Conservation (phyloP, 306 rosid species). For the Prunus campanulata region DNA sequence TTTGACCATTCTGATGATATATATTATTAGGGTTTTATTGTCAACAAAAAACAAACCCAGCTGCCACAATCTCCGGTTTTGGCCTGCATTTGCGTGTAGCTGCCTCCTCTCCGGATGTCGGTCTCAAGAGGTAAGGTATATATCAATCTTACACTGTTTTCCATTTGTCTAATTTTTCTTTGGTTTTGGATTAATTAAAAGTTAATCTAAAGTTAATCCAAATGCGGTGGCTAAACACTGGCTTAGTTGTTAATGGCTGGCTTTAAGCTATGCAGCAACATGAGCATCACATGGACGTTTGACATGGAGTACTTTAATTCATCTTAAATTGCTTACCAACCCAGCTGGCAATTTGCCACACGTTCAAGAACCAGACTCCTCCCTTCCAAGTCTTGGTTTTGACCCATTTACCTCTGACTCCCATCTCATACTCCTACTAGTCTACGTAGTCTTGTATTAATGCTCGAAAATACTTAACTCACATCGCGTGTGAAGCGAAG, state of each 20-base stretch:
- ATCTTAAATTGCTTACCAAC: conserved; percentile 22
- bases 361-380: conserved; percentile 18
- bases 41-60: conserved; percentile 2
- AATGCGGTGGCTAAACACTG: conserved; percentile 8
- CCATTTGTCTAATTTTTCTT: conserved; percentile 13
- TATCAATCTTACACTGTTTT: not conserved
- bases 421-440: not conserved
- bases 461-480: not conserved
- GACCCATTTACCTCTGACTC: conserved; percentile 11
- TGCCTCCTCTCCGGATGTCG: conserved; percentile 21
- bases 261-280: not conserved
- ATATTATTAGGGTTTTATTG: not conserved
- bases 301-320: conserved; percentile 1
- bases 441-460: not conserved
- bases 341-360: conserved; percentile 26
- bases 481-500: not conserved
- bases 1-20: not conserved
- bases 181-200: not conserved
- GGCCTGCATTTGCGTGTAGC: conserved; percentile 24
- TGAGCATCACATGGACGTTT: conserved; percentile 35
- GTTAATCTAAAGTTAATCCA: not conserved
- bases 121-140: conserved; percentile 14
- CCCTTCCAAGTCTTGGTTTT: conserved; percentile 5
- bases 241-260: not conserved
- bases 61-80: conserved; percentile 27